Evolutionary conservation across 495 filamentous ascomycete species (phyloP), one percentile per base, ranked within the genome.

Genomic region (Penicillium ochrochloron): DNA sequence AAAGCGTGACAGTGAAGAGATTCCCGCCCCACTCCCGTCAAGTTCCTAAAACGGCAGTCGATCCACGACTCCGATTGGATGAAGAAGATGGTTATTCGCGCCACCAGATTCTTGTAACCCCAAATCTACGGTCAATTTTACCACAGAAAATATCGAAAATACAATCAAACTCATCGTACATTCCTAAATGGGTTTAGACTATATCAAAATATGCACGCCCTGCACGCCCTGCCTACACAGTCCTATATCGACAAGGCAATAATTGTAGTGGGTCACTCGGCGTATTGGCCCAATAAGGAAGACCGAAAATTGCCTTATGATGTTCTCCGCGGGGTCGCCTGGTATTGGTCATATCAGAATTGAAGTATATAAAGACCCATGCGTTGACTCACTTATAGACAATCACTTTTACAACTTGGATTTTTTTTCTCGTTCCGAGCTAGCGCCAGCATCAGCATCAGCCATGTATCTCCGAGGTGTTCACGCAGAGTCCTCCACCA

Each of bases 391-490:
- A 51, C 61, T 31, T 5, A 19, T 23, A 46, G 3, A 44, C 19
- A 27, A 17, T 31, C 56, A 27, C 23, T 17, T 27, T 33, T 44
- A 8, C 39, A 41, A 5, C 9, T 11, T 21, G 25, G 23, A 33
- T 33, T 33, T 23, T 23, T 17, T 58, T 19, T 37, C 10, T 31
- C 53, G 12, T 39, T 21, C 21, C 5, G 5, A 48, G 42, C 44
- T 25, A 51, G 21, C 48, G 5, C 10, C 23, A 57, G 63, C 23
- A 14, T 19, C 48, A 52, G 23, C 48, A 17, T 3, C 31, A 57
- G 63, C 23, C 41, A 87, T 87, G 83, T 82, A 84, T 75, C 76
- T 86, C 59, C 78, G 78, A 17, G 65, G 72, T 3, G 75, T 69
- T 8, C 84, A 86, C 66, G 80, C 81, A 37, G 83, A 86, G 50